A percentile compares a stretch with the other conserved stretches of the same genome.
Evolutionary conservation across 2,329 filamentous ascomycete genomes (phyloP).

Genomic region (Graphilbum sp.): DNA sequence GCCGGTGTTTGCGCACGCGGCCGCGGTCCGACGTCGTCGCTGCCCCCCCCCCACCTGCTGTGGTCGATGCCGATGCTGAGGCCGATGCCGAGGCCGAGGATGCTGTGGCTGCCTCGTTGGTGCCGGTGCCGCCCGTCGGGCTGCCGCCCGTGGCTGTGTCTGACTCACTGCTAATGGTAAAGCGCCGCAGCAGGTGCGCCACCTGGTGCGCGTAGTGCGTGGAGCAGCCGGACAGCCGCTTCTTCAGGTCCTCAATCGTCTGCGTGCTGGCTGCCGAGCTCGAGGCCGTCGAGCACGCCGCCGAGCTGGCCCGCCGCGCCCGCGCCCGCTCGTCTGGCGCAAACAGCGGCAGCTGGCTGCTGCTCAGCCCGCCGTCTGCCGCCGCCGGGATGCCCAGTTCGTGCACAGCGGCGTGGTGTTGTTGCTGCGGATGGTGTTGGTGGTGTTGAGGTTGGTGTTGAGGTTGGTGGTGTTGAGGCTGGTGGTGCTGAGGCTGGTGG

Average conservation of each 20-base stretch:
- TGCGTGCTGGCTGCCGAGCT: conserved; percentile 12
- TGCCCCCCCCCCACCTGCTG: too few relatives aligned
- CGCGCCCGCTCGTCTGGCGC: conserved; percentile 3
- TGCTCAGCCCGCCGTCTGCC: conserved; percentile 1
- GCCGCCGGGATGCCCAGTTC: neutral
- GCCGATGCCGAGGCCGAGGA: too few relatives aligned
- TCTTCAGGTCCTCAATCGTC: conserved; percentile 16
- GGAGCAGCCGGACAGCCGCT: conserved; percentile 18
- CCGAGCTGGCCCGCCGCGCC: conserved; percentile 7
- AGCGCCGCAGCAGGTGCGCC: conserved; percentile 11
- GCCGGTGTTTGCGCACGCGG: conserved; percentile 7
- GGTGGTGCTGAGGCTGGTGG: conserved; percentile 1
- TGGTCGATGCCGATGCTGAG: too few relatives aligned
- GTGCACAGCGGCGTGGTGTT: too few relatives aligned
- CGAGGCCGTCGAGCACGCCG: conserved; percentile 8
- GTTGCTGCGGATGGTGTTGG: too few relatives aligned
- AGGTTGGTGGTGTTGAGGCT: too few relatives aligned
- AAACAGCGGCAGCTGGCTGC: conserved; percentile 6
- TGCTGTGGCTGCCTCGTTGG: too few relatives aligned
- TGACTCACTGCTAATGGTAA: conserved; percentile 11
- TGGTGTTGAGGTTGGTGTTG: too few relatives aligned
- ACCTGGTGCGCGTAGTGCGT: conserved; percentile 14
- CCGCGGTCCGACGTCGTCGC: conserved; percentile 1
- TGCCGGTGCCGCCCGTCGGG: too few relatives aligned
- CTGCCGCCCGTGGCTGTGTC: conserved; percentile 5